Evolutionary conservation across 371 early-diverging fungal species (phyloP).

Genomic region (Mycotypha africana): DNA sequence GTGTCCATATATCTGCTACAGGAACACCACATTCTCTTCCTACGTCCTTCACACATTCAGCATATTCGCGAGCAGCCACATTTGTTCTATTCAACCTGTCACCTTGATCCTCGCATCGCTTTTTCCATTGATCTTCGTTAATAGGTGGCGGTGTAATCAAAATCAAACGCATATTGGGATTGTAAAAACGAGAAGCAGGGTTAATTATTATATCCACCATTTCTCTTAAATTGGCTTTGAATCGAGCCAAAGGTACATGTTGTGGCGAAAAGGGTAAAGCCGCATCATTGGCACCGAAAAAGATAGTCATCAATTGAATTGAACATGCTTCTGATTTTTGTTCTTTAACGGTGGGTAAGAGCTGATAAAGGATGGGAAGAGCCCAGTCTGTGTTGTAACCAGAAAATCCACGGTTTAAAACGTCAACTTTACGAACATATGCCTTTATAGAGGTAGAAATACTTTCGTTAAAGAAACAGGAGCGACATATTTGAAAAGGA

Average conservation of each 20-base stretch:
- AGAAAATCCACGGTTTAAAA: constrained; percentile 76
- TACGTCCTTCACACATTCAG: constrained; percentile 48
- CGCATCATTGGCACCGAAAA: constrained; percentile 87
- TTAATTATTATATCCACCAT: constrained; percentile 50
- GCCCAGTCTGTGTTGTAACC: constrained; percentile 78
- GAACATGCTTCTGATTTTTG: constrained; percentile 25
- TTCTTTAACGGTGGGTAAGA: constrained; percentile 41
- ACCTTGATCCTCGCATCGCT: constrained; percentile 30
- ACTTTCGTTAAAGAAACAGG: neutral
- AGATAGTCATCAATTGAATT: constrained; percentile 62
- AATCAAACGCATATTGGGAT: constrained; percentile 55
- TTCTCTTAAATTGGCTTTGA: constrained; percentile 46
- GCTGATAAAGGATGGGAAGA: constrained; percentile 48
- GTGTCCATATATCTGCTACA: constrained; percentile 58
- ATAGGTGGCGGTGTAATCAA: constrained; percentile 77
- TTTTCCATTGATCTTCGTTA: constrained; percentile 52
- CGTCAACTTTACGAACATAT: constrained; percentile 70
- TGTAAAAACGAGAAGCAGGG: constrained; percentile 46
- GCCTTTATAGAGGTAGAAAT: constrained; percentile 16
- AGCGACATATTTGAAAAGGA: neutral
- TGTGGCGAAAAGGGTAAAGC: constrained; percentile 45
- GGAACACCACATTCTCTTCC: constrained; percentile 39
- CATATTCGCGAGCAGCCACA: constrained; percentile 48
- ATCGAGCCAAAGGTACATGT: constrained; percentile 64
- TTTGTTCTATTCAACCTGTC: constrained; percentile 40